Conservation (phyloP, 768 basidiomycete species). For the Termitomyces sp. region DNA sequence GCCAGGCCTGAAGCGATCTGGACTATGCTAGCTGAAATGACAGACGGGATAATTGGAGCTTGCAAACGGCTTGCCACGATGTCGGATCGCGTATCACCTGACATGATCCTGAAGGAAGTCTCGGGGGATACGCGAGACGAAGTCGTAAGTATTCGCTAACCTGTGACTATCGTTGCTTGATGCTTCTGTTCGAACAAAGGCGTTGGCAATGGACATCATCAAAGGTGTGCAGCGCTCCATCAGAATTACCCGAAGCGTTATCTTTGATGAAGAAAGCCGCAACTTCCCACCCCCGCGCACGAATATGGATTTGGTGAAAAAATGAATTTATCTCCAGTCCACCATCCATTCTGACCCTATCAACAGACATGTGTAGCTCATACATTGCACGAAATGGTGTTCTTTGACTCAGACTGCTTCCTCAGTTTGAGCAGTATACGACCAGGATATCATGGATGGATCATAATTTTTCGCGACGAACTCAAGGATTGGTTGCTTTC, state of each 20-base stretch:
- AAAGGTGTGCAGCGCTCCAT: not conserved
- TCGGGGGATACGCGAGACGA: not conserved
- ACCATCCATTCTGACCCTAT: not conserved
- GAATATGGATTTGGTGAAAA: not conserved
- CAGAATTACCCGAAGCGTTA: not conserved
- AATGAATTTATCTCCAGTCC: not conserved
- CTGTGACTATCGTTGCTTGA: not conserved
- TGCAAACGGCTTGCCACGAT: not conserved
- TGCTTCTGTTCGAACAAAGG: not conserved
- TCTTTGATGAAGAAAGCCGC: conserved; percentile 1
- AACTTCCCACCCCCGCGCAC: conserved; percentile 4
- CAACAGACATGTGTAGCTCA: not conserved
- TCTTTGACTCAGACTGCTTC: conserved; percentile 10
- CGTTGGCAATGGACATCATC: not conserved
- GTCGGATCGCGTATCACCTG: not conserved
- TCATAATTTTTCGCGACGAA: conserved; percentile 11
- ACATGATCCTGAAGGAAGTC: not conserved
- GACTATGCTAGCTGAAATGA: not conserved
- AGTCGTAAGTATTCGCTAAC: not conserved
- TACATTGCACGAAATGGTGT: conserved; percentile 7
- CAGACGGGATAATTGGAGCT: not conserved
- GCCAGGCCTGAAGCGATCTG: not conserved
- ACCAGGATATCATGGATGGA: conserved; percentile 10
- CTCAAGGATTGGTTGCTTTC: conserved; percentile 10
- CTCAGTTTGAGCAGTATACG: conserved; percentile 3